A percentile compares a stretch with the other conserved stretches of the same genome.
Conservation (phyloP, 768 basidiomycete species). For the Austroboletus festivus region DNA sequence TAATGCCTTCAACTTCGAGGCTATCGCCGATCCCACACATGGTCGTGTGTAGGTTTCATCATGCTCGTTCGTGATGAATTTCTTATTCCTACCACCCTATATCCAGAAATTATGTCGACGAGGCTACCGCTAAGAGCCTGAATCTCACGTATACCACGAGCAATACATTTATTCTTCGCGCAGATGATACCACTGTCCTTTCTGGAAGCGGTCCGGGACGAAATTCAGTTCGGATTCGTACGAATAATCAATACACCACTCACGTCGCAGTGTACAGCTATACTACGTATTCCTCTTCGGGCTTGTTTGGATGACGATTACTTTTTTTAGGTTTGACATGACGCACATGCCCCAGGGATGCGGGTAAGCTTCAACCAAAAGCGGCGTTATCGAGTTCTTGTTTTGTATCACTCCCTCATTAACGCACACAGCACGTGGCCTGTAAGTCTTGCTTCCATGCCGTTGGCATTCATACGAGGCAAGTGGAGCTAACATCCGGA, state of each 20-base stretch:
- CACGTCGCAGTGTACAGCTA: conserved; percentile 33
- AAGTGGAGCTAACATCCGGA: conserved; percentile 7
- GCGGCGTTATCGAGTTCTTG: background rate
- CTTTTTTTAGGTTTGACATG: conserved; percentile 29
- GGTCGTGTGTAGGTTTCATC: conserved; percentile 33
- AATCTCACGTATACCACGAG: conserved; percentile 28
- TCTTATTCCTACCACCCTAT: background rate
- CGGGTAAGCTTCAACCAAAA: conserved; percentile 19
- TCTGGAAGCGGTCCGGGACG: conserved; percentile 29
- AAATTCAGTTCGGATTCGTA: conserved; percentile 36
- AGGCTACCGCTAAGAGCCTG: conserved; percentile 24
- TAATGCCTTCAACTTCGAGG: conserved; percentile 31
- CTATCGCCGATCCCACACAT: conserved; percentile 35
- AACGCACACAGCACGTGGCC: conserved; percentile 34
- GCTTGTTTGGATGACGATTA: background rate
- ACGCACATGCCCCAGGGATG: conserved; percentile 38
- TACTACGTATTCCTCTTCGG: background rate
- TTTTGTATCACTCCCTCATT: background rate
- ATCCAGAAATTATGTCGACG: conserved; percentile 33
- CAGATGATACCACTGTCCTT: conserved; percentile 35
- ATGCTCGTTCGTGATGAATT: background rate
- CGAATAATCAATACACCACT: conserved; percentile 29
- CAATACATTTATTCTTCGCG: conserved; percentile 35
- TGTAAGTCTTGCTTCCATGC: conserved; percentile 15
- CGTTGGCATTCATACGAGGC: conserved; percentile 1